phyloP scores from a whole-genome alignment of 495 filamentous ascomycete species.

The Neurospora sp. region DNA sequence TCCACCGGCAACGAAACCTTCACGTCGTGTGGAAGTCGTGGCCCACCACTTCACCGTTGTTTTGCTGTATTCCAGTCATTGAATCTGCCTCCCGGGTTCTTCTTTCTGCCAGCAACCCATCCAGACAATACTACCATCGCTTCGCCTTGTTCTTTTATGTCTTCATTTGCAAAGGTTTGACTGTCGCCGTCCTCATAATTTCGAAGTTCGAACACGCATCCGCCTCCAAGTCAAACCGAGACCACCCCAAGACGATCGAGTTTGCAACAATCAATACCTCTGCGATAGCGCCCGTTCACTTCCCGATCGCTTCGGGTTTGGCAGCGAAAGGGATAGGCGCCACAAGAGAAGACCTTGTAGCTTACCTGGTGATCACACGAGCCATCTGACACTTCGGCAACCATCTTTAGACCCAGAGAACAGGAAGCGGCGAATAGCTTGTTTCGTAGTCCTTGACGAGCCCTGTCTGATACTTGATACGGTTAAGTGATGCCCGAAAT shows the following conservation, averaged over 20 bases:
- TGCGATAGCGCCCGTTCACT: not conserved
- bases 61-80: not conserved
- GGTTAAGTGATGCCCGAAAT: not conserved
- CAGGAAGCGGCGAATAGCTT: not conserved
- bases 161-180: not conserved
- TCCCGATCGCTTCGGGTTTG: not conserved
- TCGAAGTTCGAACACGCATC: not conserved
- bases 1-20: not conserved
- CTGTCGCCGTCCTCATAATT: not conserved
- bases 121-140: not conserved
- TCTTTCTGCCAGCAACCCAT: not conserved
- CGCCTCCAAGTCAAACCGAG: not conserved
- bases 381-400: not conserved
- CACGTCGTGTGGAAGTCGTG: not conserved
- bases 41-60: not conserved
- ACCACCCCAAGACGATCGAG: not conserved
- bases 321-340: not conserved
- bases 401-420: not conserved
- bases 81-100: not conserved
- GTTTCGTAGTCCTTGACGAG: not conserved
- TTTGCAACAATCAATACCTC: not conserved
- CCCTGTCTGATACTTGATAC: not conserved
- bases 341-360: not conserved
- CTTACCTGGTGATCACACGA: not conserved
- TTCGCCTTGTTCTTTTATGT: not conserved